Evolutionary conservation across 805 yeast genomes (phyloP), one percentile per base, ranked within the genome.

Genomic region (Metschnikowia kunwiensis): DNA sequence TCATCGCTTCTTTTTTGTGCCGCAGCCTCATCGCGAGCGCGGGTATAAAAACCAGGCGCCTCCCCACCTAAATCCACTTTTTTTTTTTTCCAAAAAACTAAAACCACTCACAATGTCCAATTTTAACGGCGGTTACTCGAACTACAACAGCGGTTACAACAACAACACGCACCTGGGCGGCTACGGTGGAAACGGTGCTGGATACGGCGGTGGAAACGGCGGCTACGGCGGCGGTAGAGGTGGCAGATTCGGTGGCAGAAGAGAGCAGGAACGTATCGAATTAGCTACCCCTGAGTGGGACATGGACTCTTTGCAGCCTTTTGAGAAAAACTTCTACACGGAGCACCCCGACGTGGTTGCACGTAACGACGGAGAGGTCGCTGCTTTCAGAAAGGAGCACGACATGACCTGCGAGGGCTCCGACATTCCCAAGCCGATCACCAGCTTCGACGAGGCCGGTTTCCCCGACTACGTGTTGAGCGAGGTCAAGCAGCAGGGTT

Each of bases 381-480:
- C 58, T 18, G 73, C 68, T 30, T 93, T 89, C 74, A 82, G 98
- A 74, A 74, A 74, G 43, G 80, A 80, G 54, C 73, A 82, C 62
- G 91, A 87, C 57, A 93, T 93, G 97, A 80, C 82, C 43, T 75
- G 85, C 45, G 61, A 68, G 42, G 98, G 98, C 54, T 60, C 69
- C 32, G 84, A 88, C 50, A 86, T 93, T 53, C 97, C 97, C 53
- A 84, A 88, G 69, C 98, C 98, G 55, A 84, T 93, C 57, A 81
- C 91, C 51, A 55, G 76, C 32, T 93, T 93, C 54, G 96, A 93
- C 50, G 97, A 93, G 73, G 96, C 96, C 58, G 97, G 97, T 31
- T 91, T 93, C 77, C 98, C 98, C 49, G 85, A 80, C 53, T 89
- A 91, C 61, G 97, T 91, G 29, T 74, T 93, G 58, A 72, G 67